Conservation (phyloP, 805 yeast genomes). For the Tetrapisispora namnaoensis region DNA sequence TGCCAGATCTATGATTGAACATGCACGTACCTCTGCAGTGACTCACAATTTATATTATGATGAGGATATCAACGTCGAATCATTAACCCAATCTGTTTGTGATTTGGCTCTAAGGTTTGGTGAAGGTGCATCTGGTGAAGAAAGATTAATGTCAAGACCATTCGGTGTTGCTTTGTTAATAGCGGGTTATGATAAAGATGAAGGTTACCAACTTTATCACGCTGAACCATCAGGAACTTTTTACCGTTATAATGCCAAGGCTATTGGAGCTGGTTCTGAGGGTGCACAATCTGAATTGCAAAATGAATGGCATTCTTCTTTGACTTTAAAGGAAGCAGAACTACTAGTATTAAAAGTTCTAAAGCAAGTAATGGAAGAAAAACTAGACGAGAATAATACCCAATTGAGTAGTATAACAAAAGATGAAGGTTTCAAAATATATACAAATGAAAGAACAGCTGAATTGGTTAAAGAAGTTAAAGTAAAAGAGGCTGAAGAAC, state of each 20-base stretch:
- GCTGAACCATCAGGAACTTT: constrained; percentile 99
- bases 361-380: constrained; percentile 99
- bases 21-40: constrained; percentile 83
- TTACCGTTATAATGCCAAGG: constrained; percentile 95
- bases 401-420: constrained; percentile 90
- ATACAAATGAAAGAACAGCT: constrained; percentile 73
- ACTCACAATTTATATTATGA: constrained; percentile 86
- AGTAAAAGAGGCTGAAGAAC: constrained; percentile 51
- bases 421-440: constrained; percentile 77
- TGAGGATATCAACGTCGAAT: constrained; percentile 85
- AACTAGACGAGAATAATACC: constrained; percentile 87
- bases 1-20: constrained; percentile 97
- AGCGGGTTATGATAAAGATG: constrained; percentile 87
- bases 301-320: constrained; percentile 88
- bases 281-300: constrained; percentile 98
- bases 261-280: constrained; percentile 97
- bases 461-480: constrained; percentile 69
- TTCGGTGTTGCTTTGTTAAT: constrained; percentile 95
- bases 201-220: constrained; percentile 93
- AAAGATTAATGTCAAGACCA: constrained; percentile 88
- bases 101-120: constrained; percentile 95
- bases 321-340: constrained; percentile 90
- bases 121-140: constrained; percentile 94
- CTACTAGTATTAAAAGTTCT: constrained; percentile 75
- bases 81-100: constrained; percentile 92